Evolutionary conservation across 2,329 filamentous ascomycete species (phyloP).

Genomic region (Fusarium brachygibbosum): DNA sequence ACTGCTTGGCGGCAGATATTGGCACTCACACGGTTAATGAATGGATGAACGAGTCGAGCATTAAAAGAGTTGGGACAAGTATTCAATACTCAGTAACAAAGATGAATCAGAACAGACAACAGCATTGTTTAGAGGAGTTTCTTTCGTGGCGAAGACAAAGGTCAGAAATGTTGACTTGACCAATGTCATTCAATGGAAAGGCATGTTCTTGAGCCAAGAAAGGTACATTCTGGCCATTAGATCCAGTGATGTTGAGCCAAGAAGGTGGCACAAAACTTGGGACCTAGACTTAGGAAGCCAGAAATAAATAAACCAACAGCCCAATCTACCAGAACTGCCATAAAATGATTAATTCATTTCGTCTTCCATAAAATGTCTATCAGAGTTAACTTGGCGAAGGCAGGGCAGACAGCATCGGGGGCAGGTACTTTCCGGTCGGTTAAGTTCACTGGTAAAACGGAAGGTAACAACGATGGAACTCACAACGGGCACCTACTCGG

Average conservation of each 20-base stretch:
- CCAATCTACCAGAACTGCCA: no score
- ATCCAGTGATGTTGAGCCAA: neutral
- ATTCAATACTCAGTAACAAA: neutral
- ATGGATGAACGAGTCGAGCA: neutral
- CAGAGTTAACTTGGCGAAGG: neutral
- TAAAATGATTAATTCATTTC: neutral
- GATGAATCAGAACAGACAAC: neutral
- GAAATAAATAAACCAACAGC: neutral
- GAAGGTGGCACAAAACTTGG: neutral
- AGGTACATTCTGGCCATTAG: neutral
- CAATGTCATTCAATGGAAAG: neutral
- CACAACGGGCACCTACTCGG: conserved; percentile 10
- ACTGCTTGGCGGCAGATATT: conserved; percentile 25
- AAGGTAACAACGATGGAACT: conserved; percentile 20
- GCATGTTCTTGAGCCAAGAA: neutral
- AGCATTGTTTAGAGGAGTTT: neutral
- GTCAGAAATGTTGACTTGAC: neutral
- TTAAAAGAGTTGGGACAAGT: neutral
- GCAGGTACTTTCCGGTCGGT: conserved; percentile 14
- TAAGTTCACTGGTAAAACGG: conserved; percentile 12
- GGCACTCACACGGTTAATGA: conserved; percentile 1
- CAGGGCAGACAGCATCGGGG: neutral
- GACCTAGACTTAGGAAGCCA: neutral
- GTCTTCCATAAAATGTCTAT: neutral
- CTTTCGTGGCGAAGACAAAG: neutral